phyloP scores from a whole-genome alignment of 768 basidiomycete genomes.

The Hemileccinum impolitum region DNA sequence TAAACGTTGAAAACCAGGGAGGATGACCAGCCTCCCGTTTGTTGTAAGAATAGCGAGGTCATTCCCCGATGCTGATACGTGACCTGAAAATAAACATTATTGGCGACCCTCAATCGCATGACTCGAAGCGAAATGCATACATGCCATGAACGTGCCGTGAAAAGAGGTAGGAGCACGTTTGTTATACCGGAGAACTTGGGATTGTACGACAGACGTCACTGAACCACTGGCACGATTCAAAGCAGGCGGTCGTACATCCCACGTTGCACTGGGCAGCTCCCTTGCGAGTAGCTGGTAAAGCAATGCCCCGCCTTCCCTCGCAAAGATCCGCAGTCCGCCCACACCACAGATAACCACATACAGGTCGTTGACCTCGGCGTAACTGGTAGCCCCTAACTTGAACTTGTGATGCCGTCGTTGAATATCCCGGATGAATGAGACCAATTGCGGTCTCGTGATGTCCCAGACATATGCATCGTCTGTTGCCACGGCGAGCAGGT shows the following conservation, averaged over 20 bases:
- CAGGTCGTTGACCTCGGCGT: slow-evolving; percentile 59
- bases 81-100: slow-evolving; percentile 25
- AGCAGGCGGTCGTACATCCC: slow-evolving; percentile 28
- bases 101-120: neutral
- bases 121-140: slow-evolving; percentile 10
- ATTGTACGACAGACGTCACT: slow-evolving; percentile 10
- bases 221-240: neutral
- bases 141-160: slow-evolving; percentile 24
- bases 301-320: slow-evolving; percentile 41
- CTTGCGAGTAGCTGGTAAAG: slow-evolving; percentile 42
- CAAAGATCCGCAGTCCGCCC: slow-evolving; percentile 49
- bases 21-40: slow-evolving; percentile 25
- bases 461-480: slow-evolving; percentile 59
- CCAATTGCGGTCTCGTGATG: slow-evolving; percentile 45
- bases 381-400: slow-evolving; percentile 43
- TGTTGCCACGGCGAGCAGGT: slow-evolving; percentile 47
- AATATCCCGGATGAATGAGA: slow-evolving; percentile 36
- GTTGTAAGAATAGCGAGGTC: slow-evolving; percentile 29
- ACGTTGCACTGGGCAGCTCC: slow-evolving; percentile 32
- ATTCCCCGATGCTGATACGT: slow-evolving; percentile 48
- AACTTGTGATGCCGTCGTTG: slow-evolving; percentile 11
- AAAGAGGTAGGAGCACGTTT: neutral
- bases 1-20: slow-evolving; percentile 27
- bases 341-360: slow-evolving; percentile 60
- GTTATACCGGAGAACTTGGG: slow-evolving; percentile 19